Evolutionary conservation across 1,139 yeast genomes (phyloP).

Genomic region (Kurtzmaniella quercitrusa): DNA sequence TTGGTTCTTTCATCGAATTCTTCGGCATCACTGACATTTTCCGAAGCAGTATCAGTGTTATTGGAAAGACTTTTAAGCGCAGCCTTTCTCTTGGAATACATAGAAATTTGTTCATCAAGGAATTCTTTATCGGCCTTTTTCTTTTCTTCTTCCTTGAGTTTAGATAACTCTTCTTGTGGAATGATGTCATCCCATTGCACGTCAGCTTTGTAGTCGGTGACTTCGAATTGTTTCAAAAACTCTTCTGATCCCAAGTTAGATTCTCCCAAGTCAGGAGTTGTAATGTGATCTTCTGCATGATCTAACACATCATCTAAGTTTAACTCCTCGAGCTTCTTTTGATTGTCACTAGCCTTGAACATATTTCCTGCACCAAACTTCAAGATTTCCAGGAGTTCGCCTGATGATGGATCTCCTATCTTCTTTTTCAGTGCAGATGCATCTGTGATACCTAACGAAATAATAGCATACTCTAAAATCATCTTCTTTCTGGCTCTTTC

Average conservation of each 20-base stretch:
- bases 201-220: slow-evolving; percentile 97
- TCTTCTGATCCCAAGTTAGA: slow-evolving; percentile 98
- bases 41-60: slow-evolving; percentile 31
- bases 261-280: slow-evolving; percentile 95
- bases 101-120: slow-evolving; percentile 83
- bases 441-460: slow-evolving; percentile 92
- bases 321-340: slow-evolving; percentile 91
- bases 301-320: slow-evolving; percentile 93
- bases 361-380: slow-evolving; percentile 98
- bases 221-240: slow-evolving; percentile 94
- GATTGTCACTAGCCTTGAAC: slow-evolving; percentile 91
- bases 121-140: slow-evolving; percentile 81
- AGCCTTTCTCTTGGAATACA: slow-evolving; percentile 77
- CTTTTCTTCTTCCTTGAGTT: slow-evolving; percentile 88
- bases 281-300: slow-evolving; percentile 96
- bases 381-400: slow-evolving; percentile 86
- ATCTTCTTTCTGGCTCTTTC: slow-evolving; percentile 97
- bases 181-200: slow-evolving; percentile 99
- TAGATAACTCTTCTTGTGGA: slow-evolving; percentile 88
- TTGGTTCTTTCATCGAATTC: slow-evolving; percentile 26
- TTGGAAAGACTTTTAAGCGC: slow-evolving; percentile 58
- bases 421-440: slow-evolving; percentile 41
- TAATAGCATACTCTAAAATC: slow-evolving; percentile 97
- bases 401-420: slow-evolving; percentile 64
- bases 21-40: slow-evolving; percentile 36